Base-by-base conservation (phyloP, 1,284 basidiomycete genomes). In the Melampsora americana region DNA sequence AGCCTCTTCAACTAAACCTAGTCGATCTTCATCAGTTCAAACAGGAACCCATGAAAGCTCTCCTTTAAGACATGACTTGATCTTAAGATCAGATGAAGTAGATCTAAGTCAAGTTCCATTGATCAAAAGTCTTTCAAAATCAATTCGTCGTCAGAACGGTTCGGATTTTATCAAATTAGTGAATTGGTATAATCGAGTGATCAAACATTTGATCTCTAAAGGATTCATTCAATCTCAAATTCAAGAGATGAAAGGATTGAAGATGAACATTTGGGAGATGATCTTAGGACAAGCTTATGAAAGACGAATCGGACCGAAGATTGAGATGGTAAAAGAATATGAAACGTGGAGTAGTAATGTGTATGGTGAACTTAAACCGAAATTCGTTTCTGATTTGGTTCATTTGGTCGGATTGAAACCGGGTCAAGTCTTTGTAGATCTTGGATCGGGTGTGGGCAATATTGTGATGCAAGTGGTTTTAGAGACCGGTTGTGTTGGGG, bases 361-460 rank as follows among this genome's bases (percentile, higher is more conserved):
- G 3, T 85, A 84, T 66, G 84, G 83, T 61, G 84, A 84, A 78
- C 79, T 85, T 32, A 78, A 84, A 18, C 83, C 84, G 0, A 80
- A 81, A 20, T 84, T 85, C 77, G 80, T 84, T 76, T 82, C 82
- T 28, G 82, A 84, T 77, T 81, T 84, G 50, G 81, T 83, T 1
- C 79, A 82, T 26, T 79, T 83, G 53, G 82, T 83, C 9, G 42
- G 66, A 6, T 79, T 85, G 0, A 81, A 81, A 1, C 82, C 83
- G 0, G 76, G 77, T 32, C 82, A 81, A 30, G 81, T 82, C 14
- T 84, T 85, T 77, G 81, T 87, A 30, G 87, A 88, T 79, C 83
- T 88, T 16, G 87, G 87, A 0, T 85, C 84, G 1, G 87, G 87
- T 0, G 86, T 88, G 0, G 86, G 86, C 35, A 87, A 87, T 78